Base-by-base conservation (phyloP, 345 rosid species). In the Theobroma cacao region DNA sequence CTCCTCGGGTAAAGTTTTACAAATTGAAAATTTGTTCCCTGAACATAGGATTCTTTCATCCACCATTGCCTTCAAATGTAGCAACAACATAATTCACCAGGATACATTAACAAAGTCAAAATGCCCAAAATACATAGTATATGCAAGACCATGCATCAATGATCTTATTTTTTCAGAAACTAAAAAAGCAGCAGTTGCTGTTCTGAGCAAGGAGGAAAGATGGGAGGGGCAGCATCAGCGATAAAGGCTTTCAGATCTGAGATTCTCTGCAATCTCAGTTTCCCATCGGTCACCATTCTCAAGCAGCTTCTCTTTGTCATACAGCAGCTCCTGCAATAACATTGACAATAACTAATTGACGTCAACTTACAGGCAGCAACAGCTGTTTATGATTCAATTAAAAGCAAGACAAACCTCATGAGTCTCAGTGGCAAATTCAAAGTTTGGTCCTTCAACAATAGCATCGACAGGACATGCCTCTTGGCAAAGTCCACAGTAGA, bases 391-490 rank as follows among this genome's bases (percentile, higher is more conserved):
- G 3, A 0, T 40, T 38, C n/a, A 45, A 15, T 22, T 31, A 20
- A 8, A 43, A 48, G 26, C 31, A 45, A 22, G 65, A 28, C 56
- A 9, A 74, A 93, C 98, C 98, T 94, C 98, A 5, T 92, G 99
- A 75, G 99, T 94, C 87, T 96, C 98, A 0, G 98, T 96, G 12
- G 98, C 88, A 81, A 94, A 96, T 83, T 96, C 98, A 15, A 96
- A 94, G 91, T 92, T 92, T 62, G 98, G 99, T 77, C 98, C 98
- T 88, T 96, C 97, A 2, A 96, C 98, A 76, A 94, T 94, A 79
- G 99, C 99, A 83, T 94, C 98, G 75, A 96, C 98, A 61, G 99
- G 99, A 88, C 98, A 96, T 26, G 98, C 98, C 86, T 94, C 98
- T 90, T 94, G 98, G 94, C 98, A 96, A 80, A 94, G 94, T 55